Evolutionary conservation across 176 grass and related monocot genomes (phyloP), one percentile per base, ranked within the genome.

Genomic region (Puccinellia tenuiflora): DNA sequence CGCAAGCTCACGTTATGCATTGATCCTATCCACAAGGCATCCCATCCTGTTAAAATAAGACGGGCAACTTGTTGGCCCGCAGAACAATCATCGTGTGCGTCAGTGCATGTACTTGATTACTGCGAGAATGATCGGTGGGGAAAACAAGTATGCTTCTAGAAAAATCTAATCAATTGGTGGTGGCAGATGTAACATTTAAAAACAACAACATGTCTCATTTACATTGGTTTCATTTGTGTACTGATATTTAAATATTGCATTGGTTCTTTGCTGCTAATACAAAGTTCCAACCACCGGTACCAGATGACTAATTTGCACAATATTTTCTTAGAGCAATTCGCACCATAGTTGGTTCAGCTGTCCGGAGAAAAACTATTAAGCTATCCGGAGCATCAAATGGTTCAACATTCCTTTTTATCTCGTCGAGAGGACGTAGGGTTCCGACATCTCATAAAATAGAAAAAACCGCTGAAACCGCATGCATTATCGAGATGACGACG

Each of bases 21-120:
- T 45, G 26, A 17, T 79, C 56, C 54, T 79, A 88, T 73, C 81
- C 34, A 34, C 15, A 88, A 54, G 52, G 40, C 76, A 80, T 40
- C 66, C 1, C 9, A 71, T 16, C 25, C 34, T 71, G 7, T 60
- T 7, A 34, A 47, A 25, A 15, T 6, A 21, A 15, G n/a, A 5
- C 55, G n/a, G n/a, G 11, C 55, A 59, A 59, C 55, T 39, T 13
- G 9, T 68, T 52, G 73, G 24, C 40, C 13, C 8, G 16, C 5
- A 42, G 62, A 45, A 83, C 26, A 46, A 46, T 79, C 55, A 79
- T 73, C 21, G 9, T 46, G 47, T 34, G 5, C 33, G 25, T 60
- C 25, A 61, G 25, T 61, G 12, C 25, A 3, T 70, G 26, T 43
- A 67, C 34, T 86, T 81, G 85, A 81, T 75, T 83, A 83, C 48